Evolutionary conservation across 495 filamentous ascomycete species (phyloP).

Genomic region (Penicillium salamii): DNA sequence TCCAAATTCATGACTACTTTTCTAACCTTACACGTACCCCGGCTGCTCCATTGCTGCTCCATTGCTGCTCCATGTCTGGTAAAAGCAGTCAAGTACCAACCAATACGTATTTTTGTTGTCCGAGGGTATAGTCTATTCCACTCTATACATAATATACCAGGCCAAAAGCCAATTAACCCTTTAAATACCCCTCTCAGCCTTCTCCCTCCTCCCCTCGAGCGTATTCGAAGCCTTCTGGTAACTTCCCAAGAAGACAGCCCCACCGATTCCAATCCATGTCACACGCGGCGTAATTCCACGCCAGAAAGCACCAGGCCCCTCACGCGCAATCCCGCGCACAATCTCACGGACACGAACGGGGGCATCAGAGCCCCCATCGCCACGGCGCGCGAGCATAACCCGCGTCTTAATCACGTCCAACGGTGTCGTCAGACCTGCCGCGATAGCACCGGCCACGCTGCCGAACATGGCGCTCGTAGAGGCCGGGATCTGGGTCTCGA

Average conservation of each 20-base stretch:
- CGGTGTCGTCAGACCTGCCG: constrained; percentile 87
- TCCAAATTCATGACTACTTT: no score
- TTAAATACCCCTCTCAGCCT: constrained; percentile 11
- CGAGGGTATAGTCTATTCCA: no score
- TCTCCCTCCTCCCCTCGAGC: constrained; percentile 44
- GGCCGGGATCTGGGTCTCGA: constrained; percentile 52
- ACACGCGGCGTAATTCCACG: constrained; percentile 84
- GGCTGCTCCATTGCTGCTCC: no score
- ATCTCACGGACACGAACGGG: constrained; percentile 57
- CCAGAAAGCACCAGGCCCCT: constrained; percentile 79
- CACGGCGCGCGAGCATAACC: constrained; percentile 75
- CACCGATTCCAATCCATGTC: constrained; percentile 91
- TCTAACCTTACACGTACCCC: no score
- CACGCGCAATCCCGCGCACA: constrained; percentile 62
- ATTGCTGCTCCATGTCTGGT: no score
- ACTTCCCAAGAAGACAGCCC: constrained; percentile 91
- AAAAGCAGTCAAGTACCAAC: no score
- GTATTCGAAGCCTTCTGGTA: constrained; percentile 88
- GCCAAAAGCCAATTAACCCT: not conserved
- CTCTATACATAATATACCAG: constrained; percentile 9
- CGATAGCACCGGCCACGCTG: constrained; percentile 76
- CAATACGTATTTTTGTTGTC: no score
- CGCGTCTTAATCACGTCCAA: constrained; percentile 95
- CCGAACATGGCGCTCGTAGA: constrained; percentile 85
- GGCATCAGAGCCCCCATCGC: constrained; percentile 31